A percentile compares a stretch with the other conserved stretches of the same genome.
These are phyloP conservation scores for Tolypocladium inflatum DNA, from an alignment of 2,329 filamentous ascomycete genomes.

Conservation along the genomic window DNA sequence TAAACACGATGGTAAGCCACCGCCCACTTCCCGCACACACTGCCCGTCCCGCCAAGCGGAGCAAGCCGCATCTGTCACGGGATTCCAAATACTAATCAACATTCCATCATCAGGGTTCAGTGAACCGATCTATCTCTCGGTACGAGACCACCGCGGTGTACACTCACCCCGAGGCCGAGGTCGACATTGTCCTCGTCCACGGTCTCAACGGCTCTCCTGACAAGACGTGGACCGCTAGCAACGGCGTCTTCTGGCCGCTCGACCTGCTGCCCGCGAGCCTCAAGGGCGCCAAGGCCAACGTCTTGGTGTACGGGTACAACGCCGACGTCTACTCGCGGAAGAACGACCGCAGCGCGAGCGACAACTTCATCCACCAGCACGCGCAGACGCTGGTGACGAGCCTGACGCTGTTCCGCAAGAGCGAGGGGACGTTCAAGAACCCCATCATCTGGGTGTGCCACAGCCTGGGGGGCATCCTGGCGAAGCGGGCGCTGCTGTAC, in stretches of 20 bases:
- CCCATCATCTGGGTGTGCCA: slow-evolving; percentile 72
- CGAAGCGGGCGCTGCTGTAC: slow-evolving; percentile 61
- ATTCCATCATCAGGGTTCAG: slow-evolving; percentile 26
- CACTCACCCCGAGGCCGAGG: slow-evolving; percentile 47
- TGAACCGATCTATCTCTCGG: slow-evolving; percentile 24
- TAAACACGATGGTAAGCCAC: neutral
- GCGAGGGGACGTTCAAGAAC: slow-evolving; percentile 44
- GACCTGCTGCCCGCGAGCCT: slow-evolving; percentile 56
- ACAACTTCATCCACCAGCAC: slow-evolving; percentile 61
- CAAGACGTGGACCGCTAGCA: slow-evolving; percentile 50
- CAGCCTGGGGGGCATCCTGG: slow-evolving; percentile 62
- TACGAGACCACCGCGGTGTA: slow-evolving; percentile 52
- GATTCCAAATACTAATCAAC: neutral
- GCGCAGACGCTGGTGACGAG: slow-evolving; percentile 58
- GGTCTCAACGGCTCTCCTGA: slow-evolving; percentile 58
- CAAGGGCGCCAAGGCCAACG: slow-evolving; percentile 46
- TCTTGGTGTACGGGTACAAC: slow-evolving; percentile 68
- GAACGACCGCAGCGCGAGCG: slow-evolving; percentile 45
- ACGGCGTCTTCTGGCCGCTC: slow-evolving; percentile 58
- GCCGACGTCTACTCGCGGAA: slow-evolving; percentile 48
- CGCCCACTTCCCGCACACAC: neutral
- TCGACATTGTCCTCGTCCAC: slow-evolving; percentile 62
- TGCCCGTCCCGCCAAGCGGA: neutral
- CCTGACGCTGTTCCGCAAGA: slow-evolving; percentile 53
- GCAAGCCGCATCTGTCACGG: neutral